phyloP scores from a whole-genome alignment of 768 basidiomycete genomes.

The Tubosaeta sp. region DNA sequence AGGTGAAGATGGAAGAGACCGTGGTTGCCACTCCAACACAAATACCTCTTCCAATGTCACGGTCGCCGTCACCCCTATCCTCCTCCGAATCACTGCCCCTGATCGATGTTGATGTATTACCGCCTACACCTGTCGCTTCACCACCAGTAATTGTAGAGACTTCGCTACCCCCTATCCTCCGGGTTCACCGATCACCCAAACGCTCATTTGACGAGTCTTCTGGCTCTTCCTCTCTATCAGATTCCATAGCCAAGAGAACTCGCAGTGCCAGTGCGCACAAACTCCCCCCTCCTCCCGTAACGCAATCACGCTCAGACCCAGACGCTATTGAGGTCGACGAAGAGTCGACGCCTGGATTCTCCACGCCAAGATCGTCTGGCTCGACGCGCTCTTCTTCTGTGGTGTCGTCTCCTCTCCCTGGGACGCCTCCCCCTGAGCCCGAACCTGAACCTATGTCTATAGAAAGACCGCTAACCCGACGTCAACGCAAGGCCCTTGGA shows the following conservation, averaged over 20 bases:
- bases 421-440: conserved; percentile 29
- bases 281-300: conserved; percentile 8
- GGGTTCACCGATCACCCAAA: conserved; percentile 49
- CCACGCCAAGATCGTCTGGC: conserved; percentile 32
- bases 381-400: conserved; percentile 31
- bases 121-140: conserved; percentile 23
- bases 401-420: conserved; percentile 35
- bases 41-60: conserved; percentile 37
- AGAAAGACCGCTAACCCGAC: conserved; percentile 50
- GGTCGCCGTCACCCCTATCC: conserved; percentile 34
- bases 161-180: conserved; percentile 22
- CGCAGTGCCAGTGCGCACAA: conserved; percentile 28
- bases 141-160: conserved; percentile 8
- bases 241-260: conserved; percentile 34
- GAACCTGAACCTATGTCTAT: conserved; percentile 8
- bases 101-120: conserved; percentile 27
- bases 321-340: conserved; percentile 26
- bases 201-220: conserved; percentile 58
- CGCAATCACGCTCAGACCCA: conserved; percentile 11
- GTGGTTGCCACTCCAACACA: conserved; percentile 25
- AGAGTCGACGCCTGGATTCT: conserved; percentile 40
- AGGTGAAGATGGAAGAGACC: conserved; percentile 20
- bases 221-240: conserved; percentile 36
- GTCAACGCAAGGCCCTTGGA: conserved; percentile 66
- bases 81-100: conserved; percentile 19